Conservation (phyloP, 2,329 filamentous ascomycete species). For the Epicoccum nigrum region DNA sequence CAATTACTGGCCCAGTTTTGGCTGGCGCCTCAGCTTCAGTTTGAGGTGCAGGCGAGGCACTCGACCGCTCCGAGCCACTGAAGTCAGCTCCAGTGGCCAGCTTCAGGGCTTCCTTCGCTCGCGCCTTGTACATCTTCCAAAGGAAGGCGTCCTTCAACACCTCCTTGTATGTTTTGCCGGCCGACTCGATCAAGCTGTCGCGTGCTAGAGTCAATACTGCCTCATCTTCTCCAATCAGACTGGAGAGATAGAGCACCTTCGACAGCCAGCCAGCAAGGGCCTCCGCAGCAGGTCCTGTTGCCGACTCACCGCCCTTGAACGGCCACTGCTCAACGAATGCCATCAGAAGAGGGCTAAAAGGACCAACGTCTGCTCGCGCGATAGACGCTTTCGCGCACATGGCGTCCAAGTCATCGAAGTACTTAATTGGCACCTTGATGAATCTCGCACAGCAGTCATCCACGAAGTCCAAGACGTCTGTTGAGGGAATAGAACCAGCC, state of each 20-base stretch:
- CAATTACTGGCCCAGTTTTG: slow-evolving; percentile 20
- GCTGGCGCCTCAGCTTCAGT: slow-evolving; percentile 21
- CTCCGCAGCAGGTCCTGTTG: slow-evolving; percentile 35
- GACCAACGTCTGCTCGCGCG: slow-evolving; percentile 24
- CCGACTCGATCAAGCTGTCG: slow-evolving; percentile 37
- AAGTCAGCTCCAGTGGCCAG: slow-evolving; percentile 44
- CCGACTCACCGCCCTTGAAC: slow-evolving; percentile 55
- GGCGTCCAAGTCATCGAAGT: slow-evolving; percentile 73
- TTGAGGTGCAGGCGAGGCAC: slow-evolving; percentile 31
- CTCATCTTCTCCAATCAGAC: slow-evolving; percentile 46
- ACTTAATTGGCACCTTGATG: slow-evolving; percentile 78
- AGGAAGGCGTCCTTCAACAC: slow-evolving; percentile 44
- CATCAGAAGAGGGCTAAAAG: slow-evolving; percentile 69
- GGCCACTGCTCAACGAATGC: slow-evolving; percentile 79
- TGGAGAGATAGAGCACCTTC: slow-evolving; percentile 43
- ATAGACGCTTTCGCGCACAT: slow-evolving; percentile 37
- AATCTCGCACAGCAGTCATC: slow-evolving; percentile 84
- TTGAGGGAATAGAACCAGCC: slow-evolving; percentile 31
- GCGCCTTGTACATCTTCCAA: slow-evolving; percentile 48
- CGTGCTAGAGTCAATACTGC: slow-evolving; percentile 32
- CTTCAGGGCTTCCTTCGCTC: slow-evolving; percentile 43
- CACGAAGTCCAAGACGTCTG: slow-evolving; percentile 69
- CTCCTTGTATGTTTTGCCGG: slow-evolving; percentile 36
- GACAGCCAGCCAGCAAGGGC: slow-evolving; percentile 45
- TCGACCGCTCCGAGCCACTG: slow-evolving; percentile 44